Evolutionary conservation across 192 early-diverging fungal species (phyloP).

Genomic region (Rhizophagus prolifer): DNA sequence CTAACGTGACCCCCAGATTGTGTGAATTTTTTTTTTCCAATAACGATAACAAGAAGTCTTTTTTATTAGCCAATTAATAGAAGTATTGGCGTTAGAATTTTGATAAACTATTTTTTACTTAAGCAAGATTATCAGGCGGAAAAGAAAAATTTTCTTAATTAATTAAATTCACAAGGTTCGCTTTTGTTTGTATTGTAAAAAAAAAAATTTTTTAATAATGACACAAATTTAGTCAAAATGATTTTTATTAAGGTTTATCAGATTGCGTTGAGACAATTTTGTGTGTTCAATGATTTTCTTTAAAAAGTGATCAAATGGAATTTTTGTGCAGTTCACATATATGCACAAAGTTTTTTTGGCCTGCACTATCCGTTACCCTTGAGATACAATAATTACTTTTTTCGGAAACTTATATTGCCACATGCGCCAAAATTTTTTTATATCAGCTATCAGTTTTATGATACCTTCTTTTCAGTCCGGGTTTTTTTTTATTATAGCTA

Average conservation of each 20-base stretch:
- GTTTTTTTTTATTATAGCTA: background rate
- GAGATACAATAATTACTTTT: background rate
- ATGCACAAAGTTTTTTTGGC: background rate
- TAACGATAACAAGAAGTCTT: background rate
- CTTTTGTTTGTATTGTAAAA: too few relatives aligned
- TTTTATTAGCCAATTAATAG: background rate
- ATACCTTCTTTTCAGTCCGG: background rate
- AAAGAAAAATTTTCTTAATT: background rate
- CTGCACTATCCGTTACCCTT: background rate
- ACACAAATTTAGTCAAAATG: too few relatives aligned
- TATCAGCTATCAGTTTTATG: background rate
- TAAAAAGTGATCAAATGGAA: background rate
- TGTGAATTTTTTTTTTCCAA: background rate
- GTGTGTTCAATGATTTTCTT: background rate
- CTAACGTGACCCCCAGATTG: background rate
- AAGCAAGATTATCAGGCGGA: background rate
- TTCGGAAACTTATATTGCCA: background rate
- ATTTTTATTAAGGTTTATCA: background rate
- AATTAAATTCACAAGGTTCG: too few relatives aligned
- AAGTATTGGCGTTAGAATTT: background rate
- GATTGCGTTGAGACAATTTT: background rate
- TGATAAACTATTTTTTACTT: too few relatives aligned
- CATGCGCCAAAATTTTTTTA: background rate
- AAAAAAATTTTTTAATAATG: too few relatives aligned
- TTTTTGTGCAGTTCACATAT: too few relatives aligned